These are phyloP conservation scores for Tulasnella sp. DNA, from an alignment of 768 basidiomycete genomes.

Conservation along the genomic window DNA sequence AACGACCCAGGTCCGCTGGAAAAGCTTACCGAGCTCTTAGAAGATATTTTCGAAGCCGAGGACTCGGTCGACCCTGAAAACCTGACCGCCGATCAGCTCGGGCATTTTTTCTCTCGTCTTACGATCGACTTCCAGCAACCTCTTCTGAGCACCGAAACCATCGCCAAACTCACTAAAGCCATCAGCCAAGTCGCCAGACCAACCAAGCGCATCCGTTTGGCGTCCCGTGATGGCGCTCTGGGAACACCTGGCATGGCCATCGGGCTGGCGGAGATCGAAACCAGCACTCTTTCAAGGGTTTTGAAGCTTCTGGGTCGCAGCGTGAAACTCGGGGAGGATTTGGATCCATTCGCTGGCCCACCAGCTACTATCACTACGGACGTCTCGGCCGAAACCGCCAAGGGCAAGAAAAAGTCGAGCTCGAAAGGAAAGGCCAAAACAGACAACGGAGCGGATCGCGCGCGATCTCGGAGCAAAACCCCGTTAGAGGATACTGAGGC, in stretches of 20 bases:
- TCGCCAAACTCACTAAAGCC: constrained; percentile 59
- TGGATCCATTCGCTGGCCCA: constrained; percentile 52
- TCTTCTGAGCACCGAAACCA: constrained; percentile 41
- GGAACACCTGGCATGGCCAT: constrained; percentile 42
- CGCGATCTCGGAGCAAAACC: constrained; percentile 34
- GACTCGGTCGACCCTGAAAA: constrained; percentile 50
- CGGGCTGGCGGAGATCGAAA: constrained; percentile 58
- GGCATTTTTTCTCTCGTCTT: constrained; percentile 50
- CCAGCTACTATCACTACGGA: constrained; percentile 10
- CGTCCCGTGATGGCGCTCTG: constrained; percentile 28
- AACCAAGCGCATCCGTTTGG: constrained; percentile 51
- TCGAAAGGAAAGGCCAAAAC: not conserved
- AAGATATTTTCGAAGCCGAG: constrained; percentile 77
- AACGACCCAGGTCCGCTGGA: constrained; percentile 46
- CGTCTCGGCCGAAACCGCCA: constrained; percentile 27
- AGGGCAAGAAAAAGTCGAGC: constrained; percentile 24
- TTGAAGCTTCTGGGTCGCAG: constrained; percentile 71
- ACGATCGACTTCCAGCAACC: constrained; percentile 50
- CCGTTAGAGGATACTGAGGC: constrained; percentile 22
- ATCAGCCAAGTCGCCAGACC: constrained; percentile 58
- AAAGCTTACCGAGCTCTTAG: constrained; percentile 62
- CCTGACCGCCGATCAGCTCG: constrained; percentile 21
- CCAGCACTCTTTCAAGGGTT: constrained; percentile 45
- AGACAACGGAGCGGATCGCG: not conserved
- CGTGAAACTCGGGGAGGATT: constrained; percentile 60